Conservation (phyloP, 1,284 basidiomycete species). For the Boletus mariae region DNA sequence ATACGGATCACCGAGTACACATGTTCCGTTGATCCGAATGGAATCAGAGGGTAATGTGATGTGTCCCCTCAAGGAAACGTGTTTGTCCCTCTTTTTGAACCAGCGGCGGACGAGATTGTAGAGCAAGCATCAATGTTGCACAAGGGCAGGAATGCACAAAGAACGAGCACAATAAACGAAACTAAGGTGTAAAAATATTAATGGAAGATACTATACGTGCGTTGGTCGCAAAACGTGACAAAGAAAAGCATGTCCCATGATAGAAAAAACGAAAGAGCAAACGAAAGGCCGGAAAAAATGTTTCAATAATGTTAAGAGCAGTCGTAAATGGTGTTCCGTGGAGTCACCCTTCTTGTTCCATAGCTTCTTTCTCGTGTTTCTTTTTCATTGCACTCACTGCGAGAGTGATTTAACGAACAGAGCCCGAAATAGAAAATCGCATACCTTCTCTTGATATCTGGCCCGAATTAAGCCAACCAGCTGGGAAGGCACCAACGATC, state of each 20-base stretch:
- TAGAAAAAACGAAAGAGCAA: not conserved
- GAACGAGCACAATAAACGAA: slow-evolving; percentile 12
- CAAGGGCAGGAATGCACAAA: not conserved
- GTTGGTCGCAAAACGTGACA: not conserved
- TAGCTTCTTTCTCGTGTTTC: slow-evolving; percentile 60
- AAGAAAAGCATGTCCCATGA: not conserved
- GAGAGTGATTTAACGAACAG: not conserved
- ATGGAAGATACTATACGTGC: slow-evolving; percentile 17
- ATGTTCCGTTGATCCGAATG: not conserved
- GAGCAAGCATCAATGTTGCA: slow-evolving; percentile 8
- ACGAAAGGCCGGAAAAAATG: not conserved
- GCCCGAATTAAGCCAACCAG: slow-evolving; percentile 42
- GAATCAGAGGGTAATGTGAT: too few species aligned
- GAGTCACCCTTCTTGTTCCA: slow-evolving; percentile 45
- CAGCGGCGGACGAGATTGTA: not conserved
- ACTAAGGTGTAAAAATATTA: slow-evolving; percentile 19
- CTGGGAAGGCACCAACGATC: slow-evolving; percentile 71
- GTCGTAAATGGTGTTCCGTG: not conserved
- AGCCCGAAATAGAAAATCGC: slow-evolving; percentile 6
- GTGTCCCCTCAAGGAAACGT: not conserved
- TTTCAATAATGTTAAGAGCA: slow-evolving; percentile 24
- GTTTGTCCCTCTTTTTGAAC: not conserved
- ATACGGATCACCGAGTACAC: too few species aligned
- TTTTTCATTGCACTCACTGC: slow-evolving; percentile 79
- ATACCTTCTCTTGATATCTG: slow-evolving; percentile 56